phyloP scores from a whole-genome alignment of 108 stramenopile species.

The Asterionellopsis glacialis region DNA sequence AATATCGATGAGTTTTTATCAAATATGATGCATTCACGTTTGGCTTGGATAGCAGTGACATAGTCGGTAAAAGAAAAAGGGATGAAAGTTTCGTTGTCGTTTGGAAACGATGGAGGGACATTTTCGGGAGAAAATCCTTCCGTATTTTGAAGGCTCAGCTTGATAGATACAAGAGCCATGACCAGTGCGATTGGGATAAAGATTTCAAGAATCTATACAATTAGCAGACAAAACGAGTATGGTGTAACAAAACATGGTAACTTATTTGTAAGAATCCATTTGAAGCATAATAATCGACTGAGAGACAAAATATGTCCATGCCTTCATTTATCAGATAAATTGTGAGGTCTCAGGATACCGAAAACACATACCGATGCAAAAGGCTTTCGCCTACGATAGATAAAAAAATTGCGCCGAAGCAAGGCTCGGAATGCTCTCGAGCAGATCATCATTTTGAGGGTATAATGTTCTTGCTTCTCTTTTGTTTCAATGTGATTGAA shows the following conservation, averaged over 20 bases:
- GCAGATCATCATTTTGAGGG: conserved; percentile 23
- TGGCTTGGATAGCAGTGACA: conserved; percentile 55
- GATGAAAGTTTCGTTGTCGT: conserved; percentile 30
- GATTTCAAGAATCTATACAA: conserved; percentile 52
- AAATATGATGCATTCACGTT: conserved; percentile 34
- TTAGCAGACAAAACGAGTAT: not conserved
- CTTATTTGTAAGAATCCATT: too few species aligned
- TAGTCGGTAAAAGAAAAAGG: conserved; percentile 65
- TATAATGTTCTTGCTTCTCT: too few species aligned
- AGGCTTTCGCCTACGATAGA: conserved; percentile 61
- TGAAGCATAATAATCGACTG: too few species aligned
- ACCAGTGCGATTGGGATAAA: conserved; percentile 61
- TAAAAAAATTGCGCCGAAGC: conserved; percentile 53
- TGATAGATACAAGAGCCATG: conserved; percentile 54
- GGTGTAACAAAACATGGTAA: too few species aligned
- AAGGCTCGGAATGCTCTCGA: conserved; percentile 64
- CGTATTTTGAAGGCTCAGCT: conserved; percentile 40
- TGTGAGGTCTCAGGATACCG: too few species aligned
- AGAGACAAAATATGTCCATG: too few species aligned
- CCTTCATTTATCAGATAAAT: too few species aligned
- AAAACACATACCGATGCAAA: conserved; percentile 53
- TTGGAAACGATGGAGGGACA: conserved; percentile 46
- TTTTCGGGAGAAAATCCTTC: conserved; percentile 29
- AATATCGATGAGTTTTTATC: too few species aligned
- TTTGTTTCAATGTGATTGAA: too few species aligned